Base-by-base conservation (phyloP, 75 land plant genomes). In the Ceratopteris richardii region DNA sequence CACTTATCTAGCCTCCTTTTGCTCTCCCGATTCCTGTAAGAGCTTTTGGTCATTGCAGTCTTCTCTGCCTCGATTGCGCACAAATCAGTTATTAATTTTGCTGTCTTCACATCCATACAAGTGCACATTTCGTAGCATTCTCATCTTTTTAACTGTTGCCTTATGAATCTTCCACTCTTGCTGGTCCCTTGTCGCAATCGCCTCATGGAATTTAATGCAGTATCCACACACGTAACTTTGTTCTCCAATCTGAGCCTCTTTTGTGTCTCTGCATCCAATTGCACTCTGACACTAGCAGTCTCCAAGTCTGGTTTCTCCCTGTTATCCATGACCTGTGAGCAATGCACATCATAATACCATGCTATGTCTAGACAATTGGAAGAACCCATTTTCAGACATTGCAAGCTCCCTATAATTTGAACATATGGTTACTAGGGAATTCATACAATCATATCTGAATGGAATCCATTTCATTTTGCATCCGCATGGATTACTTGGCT, bases 261-360 rank as follows among this genome's bases (percentile, higher is more conserved):
- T 29, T 70, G 68, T 17, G 60, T 21, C 31, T 75, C 78, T 58
- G 62, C 66, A 41, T 87, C 84, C 0, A 88, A 61, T 54, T 84
- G 78, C 64, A 75, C 57, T 56, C 73, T 91, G 29, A 82, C 47
- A 19, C 50, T 33, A 2, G 57, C 59, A 18, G 69, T 75, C 61
- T 84, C 89, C 20, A 55, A 69, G 67, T 84, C 86, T 23, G 89
- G 75, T 54, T 68, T 80, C 56, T 82, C 82, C 89, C 94, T n/a
- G n/a, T n/a, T n/a, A n/a, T n/a, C n/a, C n/a, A n/a, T n/a, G n/a
- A n/a, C n/a, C n/a, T n/a, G n/a, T n/a, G n/a, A n/a, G n/a, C n/a
- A n/a, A n/a, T n/a, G n/a, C n/a, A n/a, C n/a, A n/a, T n/a, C n/a
- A n/a, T n/a, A n/a, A n/a, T n/a, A n/a, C n/a, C n/a, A n/a, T n/a